Evolutionary conservation across 1,284 basidiomycete genomes (phyloP).

Genomic region (Papiliotrema flavescens): DNA sequence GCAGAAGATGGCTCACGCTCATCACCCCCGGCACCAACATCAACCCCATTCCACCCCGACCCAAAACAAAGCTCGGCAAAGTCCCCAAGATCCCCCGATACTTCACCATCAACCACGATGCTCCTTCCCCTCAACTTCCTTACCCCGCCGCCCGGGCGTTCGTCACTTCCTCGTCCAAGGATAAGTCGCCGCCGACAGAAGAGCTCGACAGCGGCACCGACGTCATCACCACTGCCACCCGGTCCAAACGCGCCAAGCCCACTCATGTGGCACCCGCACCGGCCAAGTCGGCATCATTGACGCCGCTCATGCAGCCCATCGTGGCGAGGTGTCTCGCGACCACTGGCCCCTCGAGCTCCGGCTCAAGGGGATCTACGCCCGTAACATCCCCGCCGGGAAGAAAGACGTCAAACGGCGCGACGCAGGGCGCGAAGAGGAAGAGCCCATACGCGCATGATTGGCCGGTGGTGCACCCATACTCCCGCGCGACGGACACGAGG

Average conservation of each 20-base stretch:
- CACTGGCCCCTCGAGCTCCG: conserved; percentile 1
- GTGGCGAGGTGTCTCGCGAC: conserved; percentile 26
- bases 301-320: conserved; percentile 28
- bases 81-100: no score
- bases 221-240: background rate
- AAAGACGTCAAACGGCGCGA: conserved; percentile 1
- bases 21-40: no score
- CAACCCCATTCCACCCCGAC: no score
- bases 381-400: conserved; percentile 13
- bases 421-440: background rate
- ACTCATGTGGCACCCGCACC: background rate
- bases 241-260: background rate
- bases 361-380: conserved; percentile 3
- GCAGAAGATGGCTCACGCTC: no score
- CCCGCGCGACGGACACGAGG: conserved; percentile 26
- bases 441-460: background rate
- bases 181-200: no score
- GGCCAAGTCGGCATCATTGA: conserved; percentile 14
- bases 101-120: no score
- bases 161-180: no score
- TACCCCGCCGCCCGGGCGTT: no score
- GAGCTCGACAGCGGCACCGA: no score
- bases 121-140: no score
- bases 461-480: conserved; percentile 28
- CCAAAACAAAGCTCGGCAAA: no score